phyloP scores from a whole-genome alignment of 2,329 filamentous ascomycete species.

The Stagonosporopsis rhizophila region DNA sequence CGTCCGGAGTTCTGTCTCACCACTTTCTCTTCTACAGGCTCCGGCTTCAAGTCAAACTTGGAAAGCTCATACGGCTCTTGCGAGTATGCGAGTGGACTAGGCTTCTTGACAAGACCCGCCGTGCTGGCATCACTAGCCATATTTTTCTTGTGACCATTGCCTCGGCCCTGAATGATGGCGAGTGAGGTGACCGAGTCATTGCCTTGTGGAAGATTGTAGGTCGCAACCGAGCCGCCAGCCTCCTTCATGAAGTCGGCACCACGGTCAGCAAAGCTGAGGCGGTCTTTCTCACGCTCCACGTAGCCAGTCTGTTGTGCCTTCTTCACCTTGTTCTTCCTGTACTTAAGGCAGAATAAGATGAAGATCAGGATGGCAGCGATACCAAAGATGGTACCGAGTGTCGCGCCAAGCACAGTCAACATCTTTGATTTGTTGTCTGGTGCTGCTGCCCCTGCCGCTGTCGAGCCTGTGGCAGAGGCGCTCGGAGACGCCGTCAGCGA shows the following conservation, averaged over 20 bases:
- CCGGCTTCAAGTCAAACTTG: constrained; percentile 52
- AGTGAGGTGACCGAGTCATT: constrained; percentile 53
- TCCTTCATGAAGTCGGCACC: constrained; percentile 62
- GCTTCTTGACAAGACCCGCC: constrained; percentile 66
- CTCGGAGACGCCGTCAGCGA: constrained; percentile 24
- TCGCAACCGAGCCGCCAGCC: constrained; percentile 53
- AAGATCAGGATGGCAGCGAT: constrained; percentile 73
- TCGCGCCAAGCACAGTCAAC: constrained; percentile 75
- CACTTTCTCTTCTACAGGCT: constrained; percentile 39
- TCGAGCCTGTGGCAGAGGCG: constrained; percentile 44
- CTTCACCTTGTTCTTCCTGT: constrained; percentile 65
- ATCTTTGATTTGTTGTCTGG: constrained; percentile 56
- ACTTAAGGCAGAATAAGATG: constrained; percentile 72
- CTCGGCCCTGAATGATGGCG: constrained; percentile 63
- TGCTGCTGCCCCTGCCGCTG: constrained; percentile 35
- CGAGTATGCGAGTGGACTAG: constrained; percentile 49
- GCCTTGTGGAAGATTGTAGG: constrained; percentile 39
- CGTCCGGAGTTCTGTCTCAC: constrained; percentile 48
- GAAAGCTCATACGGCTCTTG: constrained; percentile 54
- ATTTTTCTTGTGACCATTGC: constrained; percentile 56
- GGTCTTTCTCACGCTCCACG: constrained; percentile 48
- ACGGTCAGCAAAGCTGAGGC: constrained; percentile 59
- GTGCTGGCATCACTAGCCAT: constrained; percentile 67
- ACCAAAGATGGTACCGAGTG: constrained; percentile 81
- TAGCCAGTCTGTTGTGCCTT: constrained; percentile 66